These are phyloP conservation scores for Talaromyces rugulosus DNA, from an alignment of 2,329 filamentous ascomycete species.

Conservation along the genomic window DNA sequence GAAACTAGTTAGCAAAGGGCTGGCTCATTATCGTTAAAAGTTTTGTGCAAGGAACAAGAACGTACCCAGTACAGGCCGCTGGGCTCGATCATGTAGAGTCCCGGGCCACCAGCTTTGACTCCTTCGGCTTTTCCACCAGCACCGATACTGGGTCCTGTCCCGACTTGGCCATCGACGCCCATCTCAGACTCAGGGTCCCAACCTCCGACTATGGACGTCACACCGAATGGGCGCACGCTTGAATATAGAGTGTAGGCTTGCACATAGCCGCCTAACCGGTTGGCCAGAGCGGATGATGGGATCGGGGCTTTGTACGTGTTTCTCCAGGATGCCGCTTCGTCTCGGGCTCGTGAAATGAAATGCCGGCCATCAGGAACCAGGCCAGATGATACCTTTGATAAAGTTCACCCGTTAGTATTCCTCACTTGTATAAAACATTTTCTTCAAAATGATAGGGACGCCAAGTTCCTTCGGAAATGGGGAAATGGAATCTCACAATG, in stretches of 20 bases:
- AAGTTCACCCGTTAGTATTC: not conserved
- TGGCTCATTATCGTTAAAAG: not conserved
- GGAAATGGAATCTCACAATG: constrained; percentile 59
- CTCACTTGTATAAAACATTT: not conserved
- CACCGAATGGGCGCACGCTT: constrained; percentile 92
- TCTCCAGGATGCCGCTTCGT: constrained; percentile 89
- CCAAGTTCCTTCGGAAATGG: not conserved
- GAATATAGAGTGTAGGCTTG: constrained; percentile 98
- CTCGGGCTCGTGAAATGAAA: constrained; percentile 89
- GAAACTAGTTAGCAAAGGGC: constrained; percentile 18
- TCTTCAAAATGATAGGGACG: too few species aligned
- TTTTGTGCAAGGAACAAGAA: not conserved
- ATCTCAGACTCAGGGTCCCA: constrained; percentile 86
- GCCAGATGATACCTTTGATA: constrained; percentile 76
- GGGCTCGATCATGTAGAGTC: constrained; percentile 98
- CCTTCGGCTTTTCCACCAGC: constrained; percentile 76
- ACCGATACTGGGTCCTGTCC: constrained; percentile 70
- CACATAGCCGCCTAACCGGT: constrained; percentile 90
- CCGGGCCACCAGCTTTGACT: constrained; percentile 80
- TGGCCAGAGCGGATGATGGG: constrained; percentile 78
- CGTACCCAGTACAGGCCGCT: constrained; percentile 88
- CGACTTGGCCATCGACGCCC: constrained; percentile 86
- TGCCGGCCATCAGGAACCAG: constrained; percentile 93
- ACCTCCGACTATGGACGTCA: constrained; percentile 89
- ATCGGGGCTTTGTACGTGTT: constrained; percentile 93